Conservation (phyloP, 257 asterid species). For the Sherardia arvensis region DNA sequence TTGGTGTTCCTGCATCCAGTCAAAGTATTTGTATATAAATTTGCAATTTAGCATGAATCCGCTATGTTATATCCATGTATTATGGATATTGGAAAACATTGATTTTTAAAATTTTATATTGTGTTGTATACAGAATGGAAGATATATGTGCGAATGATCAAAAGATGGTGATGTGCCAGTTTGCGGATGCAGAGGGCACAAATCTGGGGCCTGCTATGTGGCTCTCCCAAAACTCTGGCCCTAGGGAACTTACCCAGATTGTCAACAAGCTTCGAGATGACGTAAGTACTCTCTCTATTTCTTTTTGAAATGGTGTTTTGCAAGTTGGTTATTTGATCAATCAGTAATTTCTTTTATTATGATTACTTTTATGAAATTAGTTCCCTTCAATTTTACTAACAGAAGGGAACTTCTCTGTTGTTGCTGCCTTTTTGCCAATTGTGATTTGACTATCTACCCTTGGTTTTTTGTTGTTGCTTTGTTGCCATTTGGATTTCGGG, state of each 20-base stretch:
- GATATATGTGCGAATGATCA: constrained; percentile 25
- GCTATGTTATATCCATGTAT: too few relatives aligned
- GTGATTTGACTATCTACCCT: neutral
- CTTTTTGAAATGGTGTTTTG: neutral
- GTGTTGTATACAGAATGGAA: constrained; percentile 15
- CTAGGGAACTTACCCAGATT: constrained; percentile 75
- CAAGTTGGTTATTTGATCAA: neutral
- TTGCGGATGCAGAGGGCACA: constrained; percentile 62
- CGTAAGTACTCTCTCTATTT: constrained; percentile 25
- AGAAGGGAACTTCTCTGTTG: neutral
- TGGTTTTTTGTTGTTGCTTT: neutral
- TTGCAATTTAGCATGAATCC: too few relatives aligned
- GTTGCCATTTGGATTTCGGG: neutral
- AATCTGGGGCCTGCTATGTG: constrained; percentile 56
- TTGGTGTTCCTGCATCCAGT: too few relatives aligned
- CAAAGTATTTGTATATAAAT: too few relatives aligned
- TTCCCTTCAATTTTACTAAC: neutral
- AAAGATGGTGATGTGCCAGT: constrained; percentile 62
- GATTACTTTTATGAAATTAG: neutral
- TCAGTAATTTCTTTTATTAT: neutral
- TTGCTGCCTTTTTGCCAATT: neutral
- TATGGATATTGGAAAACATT: too few relatives aligned
- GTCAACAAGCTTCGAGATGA: constrained; percentile 66
- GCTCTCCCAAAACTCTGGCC: constrained; percentile 70
- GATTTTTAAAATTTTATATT: too few relatives aligned